Percentiles rank a stretch among this genome's conserved stretches.
Evolutionary conservation across 2,329 filamentous ascomycete species (phyloP).

Genomic region (Aspergillus unguis): DNA sequence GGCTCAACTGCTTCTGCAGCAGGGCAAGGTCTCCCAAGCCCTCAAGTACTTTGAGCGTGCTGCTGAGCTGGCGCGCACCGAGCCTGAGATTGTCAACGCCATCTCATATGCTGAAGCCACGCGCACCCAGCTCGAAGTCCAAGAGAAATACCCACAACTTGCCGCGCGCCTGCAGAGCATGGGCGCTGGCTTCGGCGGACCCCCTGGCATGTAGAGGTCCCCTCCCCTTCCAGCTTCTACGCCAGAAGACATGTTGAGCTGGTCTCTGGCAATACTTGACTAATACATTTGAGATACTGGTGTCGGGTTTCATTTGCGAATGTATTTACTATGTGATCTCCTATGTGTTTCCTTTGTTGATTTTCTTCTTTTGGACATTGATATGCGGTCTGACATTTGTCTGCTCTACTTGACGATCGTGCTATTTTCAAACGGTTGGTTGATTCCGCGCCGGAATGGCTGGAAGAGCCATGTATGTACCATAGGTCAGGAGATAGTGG

Average conservation of each 20-base stretch:
- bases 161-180: conserved; percentile 67
- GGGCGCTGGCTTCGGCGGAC: conserved; percentile 41
- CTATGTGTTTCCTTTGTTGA: conserved; percentile 7
- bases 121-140: conserved; percentile 88
- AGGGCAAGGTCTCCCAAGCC: conserved; percentile 93
- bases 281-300: conserved; percentile 1
- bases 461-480: conserved; percentile 12
- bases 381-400: conserved; percentile 12
- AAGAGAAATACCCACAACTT: conserved; percentile 80
- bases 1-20: conserved; percentile 94
- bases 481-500: conserved; percentile 7
- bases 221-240: background rate
- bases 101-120: conserved; percentile 96
- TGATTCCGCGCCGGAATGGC: background rate
- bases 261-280: background rate
- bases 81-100: conserved; percentile 93
- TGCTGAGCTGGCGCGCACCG: conserved; percentile 88
- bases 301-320: background rate
- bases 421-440: conserved; percentile 6
- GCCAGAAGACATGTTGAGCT: background rate
- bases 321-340: conserved; percentile 18
- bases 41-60: conserved; percentile 96
- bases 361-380: conserved; percentile 16
- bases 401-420: conserved; percentile 14
- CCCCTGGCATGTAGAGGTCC: conserved; percentile 32